Conservation (phyloP, 1,139 yeast species). For the Scheffersomyces titani region DNA sequence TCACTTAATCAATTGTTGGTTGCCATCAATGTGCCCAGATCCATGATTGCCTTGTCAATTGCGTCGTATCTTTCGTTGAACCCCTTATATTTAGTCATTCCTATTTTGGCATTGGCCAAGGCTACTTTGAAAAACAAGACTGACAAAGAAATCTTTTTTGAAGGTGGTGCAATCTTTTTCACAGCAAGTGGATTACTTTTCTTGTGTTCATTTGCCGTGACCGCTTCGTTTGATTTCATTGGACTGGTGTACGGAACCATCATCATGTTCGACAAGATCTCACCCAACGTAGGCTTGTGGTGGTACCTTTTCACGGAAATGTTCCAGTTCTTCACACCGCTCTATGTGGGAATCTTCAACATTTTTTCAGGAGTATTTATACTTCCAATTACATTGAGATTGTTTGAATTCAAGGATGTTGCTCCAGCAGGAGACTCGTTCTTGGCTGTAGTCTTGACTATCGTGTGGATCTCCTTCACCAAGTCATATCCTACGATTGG, state of each 20-base stretch:
- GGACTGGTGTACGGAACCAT: constrained; percentile 62
- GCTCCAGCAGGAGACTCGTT: constrained; percentile 50
- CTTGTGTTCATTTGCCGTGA: constrained; percentile 28
- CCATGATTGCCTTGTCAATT: constrained; percentile 58
- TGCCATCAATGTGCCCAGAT: constrained; percentile 37
- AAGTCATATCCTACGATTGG: constrained; percentile 90
- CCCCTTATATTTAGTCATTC: constrained; percentile 58
- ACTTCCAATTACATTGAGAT: constrained; percentile 72
- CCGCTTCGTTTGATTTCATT: constrained; percentile 50
- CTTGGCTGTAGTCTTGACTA: constrained; percentile 62
- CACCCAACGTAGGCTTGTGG: constrained; percentile 93
- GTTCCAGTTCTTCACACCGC: constrained; percentile 85
- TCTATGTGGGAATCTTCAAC: constrained; percentile 83
- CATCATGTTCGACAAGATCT: constrained; percentile 63
- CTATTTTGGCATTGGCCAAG: constrained; percentile 47
- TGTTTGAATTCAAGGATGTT: constrained; percentile 29
- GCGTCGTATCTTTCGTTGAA: constrained; percentile 68
- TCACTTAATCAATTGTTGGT: constrained; percentile 51
- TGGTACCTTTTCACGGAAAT: constrained; percentile 97
- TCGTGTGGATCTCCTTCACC: constrained; percentile 70
- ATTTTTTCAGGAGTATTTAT: constrained; percentile 68
- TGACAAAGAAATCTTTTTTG: constrained; percentile 16
- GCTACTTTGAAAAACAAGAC: constrained; percentile 12
- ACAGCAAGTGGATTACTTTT: constrained; percentile 35
- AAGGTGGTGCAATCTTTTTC: constrained; percentile 27